Evolutionary conservation across 2,329 filamentous ascomycete genomes (phyloP).

Genomic region (Colletotrichum tropicicola): DNA sequence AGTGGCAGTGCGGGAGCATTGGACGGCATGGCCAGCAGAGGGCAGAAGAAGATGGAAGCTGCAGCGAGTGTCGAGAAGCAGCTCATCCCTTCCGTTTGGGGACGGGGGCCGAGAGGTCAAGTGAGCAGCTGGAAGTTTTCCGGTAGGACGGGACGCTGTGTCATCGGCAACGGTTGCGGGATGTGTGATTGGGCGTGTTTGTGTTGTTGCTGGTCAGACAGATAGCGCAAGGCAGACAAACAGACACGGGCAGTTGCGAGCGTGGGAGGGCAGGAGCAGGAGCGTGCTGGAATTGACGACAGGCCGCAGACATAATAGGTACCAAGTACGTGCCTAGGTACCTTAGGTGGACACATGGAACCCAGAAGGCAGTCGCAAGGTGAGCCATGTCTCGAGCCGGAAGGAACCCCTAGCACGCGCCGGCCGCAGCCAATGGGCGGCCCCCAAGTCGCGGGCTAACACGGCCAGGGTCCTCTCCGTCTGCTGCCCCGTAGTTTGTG

Average conservation of each 20-base stretch:
- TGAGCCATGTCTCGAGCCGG: constrained; percentile 9
- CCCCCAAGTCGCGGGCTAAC: constrained; percentile 7
- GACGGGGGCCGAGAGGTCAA: constrained; percentile 18
- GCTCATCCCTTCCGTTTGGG: constrained; percentile 22
- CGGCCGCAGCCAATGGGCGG: not conserved
- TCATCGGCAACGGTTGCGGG: constrained; percentile 9
- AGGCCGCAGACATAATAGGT: not conserved
- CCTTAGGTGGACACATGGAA: not conserved
- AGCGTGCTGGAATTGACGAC: too few species aligned
- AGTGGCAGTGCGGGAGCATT: constrained; percentile 12
- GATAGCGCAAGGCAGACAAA: too few species aligned
- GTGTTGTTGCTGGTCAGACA: not conserved
- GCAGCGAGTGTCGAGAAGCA: not conserved
- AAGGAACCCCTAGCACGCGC: constrained; percentile 1
- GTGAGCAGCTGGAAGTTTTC: constrained; percentile 27
- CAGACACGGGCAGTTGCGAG: too few species aligned
- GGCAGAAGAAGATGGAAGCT: not conserved
- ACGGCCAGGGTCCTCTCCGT: constrained; percentile 5
- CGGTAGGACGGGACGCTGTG: constrained; percentile 21
- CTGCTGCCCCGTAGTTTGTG: constrained; percentile 12
- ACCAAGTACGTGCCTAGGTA: too few species aligned
- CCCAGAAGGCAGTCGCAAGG: not conserved
- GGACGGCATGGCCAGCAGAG: too few species aligned
- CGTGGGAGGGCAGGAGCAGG: too few species aligned
- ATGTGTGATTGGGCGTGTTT: too few species aligned